A percentile compares a stretch with the other conserved stretches of the same genome.
Evolutionary conservation across 257 asterid genomes (phyloP).

Genomic region (Nicotiana tabacum): DNA sequence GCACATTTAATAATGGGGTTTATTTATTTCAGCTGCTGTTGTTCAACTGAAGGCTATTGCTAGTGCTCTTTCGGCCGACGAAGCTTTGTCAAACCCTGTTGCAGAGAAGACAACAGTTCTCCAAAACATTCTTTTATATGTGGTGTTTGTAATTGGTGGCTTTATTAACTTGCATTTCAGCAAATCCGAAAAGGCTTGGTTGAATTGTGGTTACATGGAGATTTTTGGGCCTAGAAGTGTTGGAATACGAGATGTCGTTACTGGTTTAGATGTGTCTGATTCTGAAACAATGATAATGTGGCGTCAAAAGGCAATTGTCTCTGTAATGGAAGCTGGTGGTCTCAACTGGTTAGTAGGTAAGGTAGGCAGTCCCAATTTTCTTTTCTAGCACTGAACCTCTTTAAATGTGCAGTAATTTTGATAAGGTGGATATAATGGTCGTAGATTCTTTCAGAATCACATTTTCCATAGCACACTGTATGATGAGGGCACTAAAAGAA

Average conservation of each 20-base stretch:
- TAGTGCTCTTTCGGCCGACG: constrained; percentile 74
- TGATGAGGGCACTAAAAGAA: not conserved
- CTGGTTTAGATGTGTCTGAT: constrained; percentile 30
- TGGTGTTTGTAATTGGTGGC: constrained; percentile 66
- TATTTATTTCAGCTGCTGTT: constrained; percentile 66
- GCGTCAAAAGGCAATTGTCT: constrained; percentile 83
- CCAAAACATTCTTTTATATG: constrained; percentile 74
- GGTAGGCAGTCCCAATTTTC: constrained; percentile 62
- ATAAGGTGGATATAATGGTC: not conserved
- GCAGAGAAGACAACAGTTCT: constrained; percentile 58
- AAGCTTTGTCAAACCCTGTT: constrained; percentile 42
- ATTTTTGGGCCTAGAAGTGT: constrained; percentile 34
- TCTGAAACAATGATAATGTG: constrained; percentile 53
- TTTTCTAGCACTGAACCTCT: constrained; percentile 12
- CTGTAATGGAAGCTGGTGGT: constrained; percentile 98
- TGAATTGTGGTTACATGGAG: constrained; percentile 30
- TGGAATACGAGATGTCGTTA: constrained; percentile 28
- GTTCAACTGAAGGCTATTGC: constrained; percentile 82
- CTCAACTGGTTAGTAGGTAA: constrained; percentile 99
- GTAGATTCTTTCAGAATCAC: not conserved
- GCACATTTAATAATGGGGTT: not conserved
- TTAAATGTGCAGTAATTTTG: not conserved
- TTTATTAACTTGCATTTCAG: constrained; percentile 53
- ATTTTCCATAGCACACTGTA: not conserved
- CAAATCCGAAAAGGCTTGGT: constrained; percentile 35